Evolutionary conservation across 2,329 filamentous ascomycete species (phyloP).

Genomic region (Pseudocercospora fuligena): DNA sequence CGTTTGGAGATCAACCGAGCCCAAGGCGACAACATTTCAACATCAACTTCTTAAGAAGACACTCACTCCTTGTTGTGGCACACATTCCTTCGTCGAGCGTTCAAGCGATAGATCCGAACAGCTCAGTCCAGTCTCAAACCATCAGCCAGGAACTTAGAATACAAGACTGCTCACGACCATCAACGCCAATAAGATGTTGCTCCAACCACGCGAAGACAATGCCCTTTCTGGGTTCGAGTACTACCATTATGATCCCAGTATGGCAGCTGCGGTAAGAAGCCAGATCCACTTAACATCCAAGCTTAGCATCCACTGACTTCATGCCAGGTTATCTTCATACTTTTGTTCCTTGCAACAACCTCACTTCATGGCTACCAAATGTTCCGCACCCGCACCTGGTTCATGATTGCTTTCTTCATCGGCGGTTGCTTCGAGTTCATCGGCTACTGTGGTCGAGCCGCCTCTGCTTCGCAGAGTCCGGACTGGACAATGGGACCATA

Average conservation of each 20-base stretch:
- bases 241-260: slow-evolving; percentile 20
- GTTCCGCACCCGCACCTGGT: slow-evolving; percentile 51
- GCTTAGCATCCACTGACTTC: background rate
- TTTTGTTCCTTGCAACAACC: slow-evolving; percentile 39
- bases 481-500: slow-evolving; percentile 47
- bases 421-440: slow-evolving; percentile 58
- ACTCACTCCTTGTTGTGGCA: background rate
- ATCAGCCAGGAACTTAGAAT: background rate
- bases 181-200: background rate
- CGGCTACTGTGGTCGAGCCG: slow-evolving; percentile 58
- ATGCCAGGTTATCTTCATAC: slow-evolving; percentile 36
- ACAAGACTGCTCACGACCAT: background rate
- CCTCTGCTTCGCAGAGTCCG: slow-evolving; percentile 49
- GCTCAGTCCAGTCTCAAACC: background rate
- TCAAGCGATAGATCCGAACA: background rate
- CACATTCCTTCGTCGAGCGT: background rate
- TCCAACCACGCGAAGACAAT: slow-evolving; percentile 6
- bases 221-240: slow-evolving; percentile 19
- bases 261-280: slow-evolving; percentile 12
- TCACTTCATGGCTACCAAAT: slow-evolving; percentile 47
- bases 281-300: background rate
- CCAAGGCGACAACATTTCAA: slow-evolving; percentile 5
- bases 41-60: background rate
- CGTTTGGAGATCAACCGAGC: background rate
- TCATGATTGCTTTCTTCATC: slow-evolving; percentile 58